Base-by-base conservation (phyloP, 306 rosid genomes). In the Fragaria iinumae region DNA sequence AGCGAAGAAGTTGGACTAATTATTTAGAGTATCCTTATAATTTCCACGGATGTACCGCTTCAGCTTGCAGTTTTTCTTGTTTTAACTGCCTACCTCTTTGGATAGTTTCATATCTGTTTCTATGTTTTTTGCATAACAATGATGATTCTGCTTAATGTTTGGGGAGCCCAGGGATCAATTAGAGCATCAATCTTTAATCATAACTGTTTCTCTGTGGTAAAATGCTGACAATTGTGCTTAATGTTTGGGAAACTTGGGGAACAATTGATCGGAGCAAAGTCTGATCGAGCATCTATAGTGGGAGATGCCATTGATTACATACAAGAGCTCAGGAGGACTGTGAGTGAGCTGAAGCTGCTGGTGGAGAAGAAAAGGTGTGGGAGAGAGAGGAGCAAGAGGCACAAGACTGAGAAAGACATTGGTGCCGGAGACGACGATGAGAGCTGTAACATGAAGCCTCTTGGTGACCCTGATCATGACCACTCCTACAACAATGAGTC, bases 231-330 rank as follows among this genome's bases (percentile, higher is more conserved):
- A 59, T 6, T 45, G 13, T 25, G 20, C 57, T 13, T 20, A 47
- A 47, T 21, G 48, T 48, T 34, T 56, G n/a, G 38, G 10, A 14
- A 44, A 20, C 38, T 60, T 17, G 77, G 70, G 77, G 18, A 14
- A 62, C 71, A 18, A 44, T 70, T 27, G 2, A 44, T 63, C 36
- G 73, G 60, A 63, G 17, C 23, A 66, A 80, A 95, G 98, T 13
- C 23, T 82, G 98, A 93, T 67, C 90, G 93, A 81, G 96, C 96
- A 60, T 89, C 97, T 6, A 80, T 91, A 55, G 91, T 93, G 73
- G 93, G 86, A 77, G 98, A 88, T 55, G 98, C 97, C 0, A 87
- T 86, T 68, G 82, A 67, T 5, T 88, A 89, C 68, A 93, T 91
- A 29, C 76, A 69, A 70, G 92, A 89, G 91, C 96, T 93, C 34